phyloP scores from a whole-genome alignment of 2,329 filamentous ascomycete species.

The Cercospora sojina region DNA sequence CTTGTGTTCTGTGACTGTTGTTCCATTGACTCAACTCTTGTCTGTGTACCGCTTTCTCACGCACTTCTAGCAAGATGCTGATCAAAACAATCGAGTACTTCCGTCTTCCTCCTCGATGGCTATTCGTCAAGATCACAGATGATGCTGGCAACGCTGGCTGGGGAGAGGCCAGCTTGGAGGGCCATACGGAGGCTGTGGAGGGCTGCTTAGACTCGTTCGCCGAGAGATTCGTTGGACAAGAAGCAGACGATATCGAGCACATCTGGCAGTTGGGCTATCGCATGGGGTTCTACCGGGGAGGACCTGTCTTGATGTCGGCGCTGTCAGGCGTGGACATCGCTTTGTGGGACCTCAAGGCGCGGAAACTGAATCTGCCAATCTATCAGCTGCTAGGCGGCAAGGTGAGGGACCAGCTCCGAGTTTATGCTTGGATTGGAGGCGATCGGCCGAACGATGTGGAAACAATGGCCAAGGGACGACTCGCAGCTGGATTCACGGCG shows the following conservation, averaged over 20 bases:
- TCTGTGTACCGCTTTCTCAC: neutral
- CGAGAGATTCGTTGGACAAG: slow-evolving; percentile 61
- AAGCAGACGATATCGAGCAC: slow-evolving; percentile 76
- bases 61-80: slow-evolving; percentile 40
- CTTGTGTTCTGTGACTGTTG: neutral
- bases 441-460: slow-evolving; percentile 68
- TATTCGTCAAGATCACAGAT: slow-evolving; percentile 75
- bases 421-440: slow-evolving; percentile 78
- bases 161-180: slow-evolving; percentile 60
- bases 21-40: neutral
- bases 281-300: slow-evolving; percentile 70
- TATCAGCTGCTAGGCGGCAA: slow-evolving; percentile 74
- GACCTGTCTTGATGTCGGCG: slow-evolving; percentile 77
- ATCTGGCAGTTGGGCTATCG: slow-evolving; percentile 76
- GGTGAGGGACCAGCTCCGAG: slow-evolving; percentile 65
- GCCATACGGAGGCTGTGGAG: slow-evolving; percentile 71
- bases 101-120: slow-evolving; percentile 70
- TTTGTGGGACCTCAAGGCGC: slow-evolving; percentile 73
- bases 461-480: slow-evolving; percentile 48
- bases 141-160: slow-evolving; percentile 59
- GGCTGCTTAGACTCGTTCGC: slow-evolving; percentile 68
- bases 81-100: slow-evolving; percentile 71
- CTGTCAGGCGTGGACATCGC: slow-evolving; percentile 76
- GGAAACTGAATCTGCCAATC: slow-evolving; percentile 64
- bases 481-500: slow-evolving; percentile 62